A percentile compares a stretch with the other conserved stretches of the same genome.
These are phyloP conservation scores for Penicillium brasilianum DNA, from an alignment of 2,329 filamentous ascomycete genomes.

Conservation along the genomic window DNA sequence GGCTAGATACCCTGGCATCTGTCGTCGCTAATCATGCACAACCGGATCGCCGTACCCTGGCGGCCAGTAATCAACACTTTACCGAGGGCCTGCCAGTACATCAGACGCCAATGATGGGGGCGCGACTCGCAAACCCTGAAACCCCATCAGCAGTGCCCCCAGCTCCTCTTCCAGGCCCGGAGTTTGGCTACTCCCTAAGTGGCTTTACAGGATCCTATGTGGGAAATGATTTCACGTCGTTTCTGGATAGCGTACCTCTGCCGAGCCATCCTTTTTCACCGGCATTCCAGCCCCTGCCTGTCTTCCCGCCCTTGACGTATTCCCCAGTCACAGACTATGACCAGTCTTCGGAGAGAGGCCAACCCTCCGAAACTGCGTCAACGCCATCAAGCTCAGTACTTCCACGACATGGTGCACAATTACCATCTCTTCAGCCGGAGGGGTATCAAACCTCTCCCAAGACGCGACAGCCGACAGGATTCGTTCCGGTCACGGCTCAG, in stretches of 20 bases:
- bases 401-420: conserved; percentile 40
- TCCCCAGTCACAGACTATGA: conserved; percentile 34
- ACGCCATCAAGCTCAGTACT: conserved; percentile 39
- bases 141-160: conserved; percentile 23
- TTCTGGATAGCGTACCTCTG: conserved; percentile 41
- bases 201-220: conserved; percentile 29
- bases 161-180: conserved; percentile 31
- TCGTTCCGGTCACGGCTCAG: conserved; percentile 38
- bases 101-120: conserved; percentile 20
- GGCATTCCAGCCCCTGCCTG: conserved; percentile 39
- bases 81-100: conserved; percentile 15
- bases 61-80: conserved; percentile 22
- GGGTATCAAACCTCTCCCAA: conserved; percentile 33
- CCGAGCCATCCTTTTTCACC: conserved; percentile 42
- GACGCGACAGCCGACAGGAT: conserved; percentile 34
- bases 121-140: conserved; percentile 17
- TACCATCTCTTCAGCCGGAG: conserved; percentile 41
- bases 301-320: conserved; percentile 38
- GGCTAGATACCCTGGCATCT: conserved; percentile 37
- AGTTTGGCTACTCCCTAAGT: conserved; percentile 31
- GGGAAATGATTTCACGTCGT: conserved; percentile 43
- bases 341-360: conserved; percentile 26
- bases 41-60: conserved; percentile 12
- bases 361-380: conserved; percentile 19
- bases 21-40: conserved; percentile 33